A percentile compares a stretch with the other conserved stretches of the same genome.
Evolutionary conservation across 495 filamentous ascomycete genomes (phyloP).

Genomic region (Annulohypoxylon bovei): DNA sequence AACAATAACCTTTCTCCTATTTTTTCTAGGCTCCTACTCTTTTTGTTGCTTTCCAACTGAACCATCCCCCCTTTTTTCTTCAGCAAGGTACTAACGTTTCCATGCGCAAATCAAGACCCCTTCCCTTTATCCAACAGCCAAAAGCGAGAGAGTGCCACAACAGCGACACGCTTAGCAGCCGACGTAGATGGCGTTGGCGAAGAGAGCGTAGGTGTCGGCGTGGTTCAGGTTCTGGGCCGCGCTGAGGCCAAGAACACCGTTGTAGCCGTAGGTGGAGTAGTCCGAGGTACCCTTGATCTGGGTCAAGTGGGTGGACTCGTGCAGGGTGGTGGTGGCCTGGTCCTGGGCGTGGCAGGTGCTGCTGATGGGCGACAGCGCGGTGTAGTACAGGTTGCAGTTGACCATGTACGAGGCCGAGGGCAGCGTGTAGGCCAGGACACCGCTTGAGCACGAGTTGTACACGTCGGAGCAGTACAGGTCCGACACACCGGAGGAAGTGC

Average conservation of each 20-base stretch:
- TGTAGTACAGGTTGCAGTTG: slow-evolving; percentile 68
- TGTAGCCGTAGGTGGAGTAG: slow-evolving; percentile 66
- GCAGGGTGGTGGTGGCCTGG: slow-evolving; percentile 67
- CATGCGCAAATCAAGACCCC: slow-evolving; percentile 3
- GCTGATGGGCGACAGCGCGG: slow-evolving; percentile 37
- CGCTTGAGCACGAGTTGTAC: slow-evolving; percentile 60
- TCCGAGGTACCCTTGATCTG: slow-evolving; percentile 68
- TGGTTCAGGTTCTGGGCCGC: slow-evolving; percentile 62
- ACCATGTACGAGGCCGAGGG: slow-evolving; percentile 62
- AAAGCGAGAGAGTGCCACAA: not conserved
- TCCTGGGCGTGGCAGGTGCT: slow-evolving; percentile 51
- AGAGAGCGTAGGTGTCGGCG: slow-evolving; percentile 71
- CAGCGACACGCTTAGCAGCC: slow-evolving; percentile 38
- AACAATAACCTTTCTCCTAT: slow-evolving; percentile 1
- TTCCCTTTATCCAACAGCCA: not conserved
- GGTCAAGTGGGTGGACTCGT: slow-evolving; percentile 71
- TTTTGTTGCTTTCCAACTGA: not conserved
- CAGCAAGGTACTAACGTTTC: not conserved
- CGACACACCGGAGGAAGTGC: slow-evolving; percentile 55
- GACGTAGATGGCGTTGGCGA: slow-evolving; percentile 60
- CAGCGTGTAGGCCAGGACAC: slow-evolving; percentile 68
- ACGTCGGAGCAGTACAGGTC: slow-evolving; percentile 65
- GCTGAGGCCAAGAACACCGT: slow-evolving; percentile 55
- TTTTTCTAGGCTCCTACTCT: not conserved
- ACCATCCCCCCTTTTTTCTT: not conserved